These are phyloP conservation scores for Pseudocercospora fuligena DNA, from an alignment of 2,329 filamentous ascomycete species.

Conservation along the genomic window DNA sequence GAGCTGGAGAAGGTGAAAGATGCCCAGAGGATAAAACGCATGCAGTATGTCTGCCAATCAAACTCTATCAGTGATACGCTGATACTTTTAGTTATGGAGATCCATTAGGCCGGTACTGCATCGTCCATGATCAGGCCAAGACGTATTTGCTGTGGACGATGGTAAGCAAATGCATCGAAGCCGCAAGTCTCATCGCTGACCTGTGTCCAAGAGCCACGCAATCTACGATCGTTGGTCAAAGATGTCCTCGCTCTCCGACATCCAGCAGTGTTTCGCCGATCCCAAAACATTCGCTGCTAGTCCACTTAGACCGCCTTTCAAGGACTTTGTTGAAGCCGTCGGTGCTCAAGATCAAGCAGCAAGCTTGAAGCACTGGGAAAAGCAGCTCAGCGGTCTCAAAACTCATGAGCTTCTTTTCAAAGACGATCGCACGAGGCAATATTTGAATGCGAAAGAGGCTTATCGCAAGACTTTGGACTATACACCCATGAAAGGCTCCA, in stretches of 20 bases:
- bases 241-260: background rate
- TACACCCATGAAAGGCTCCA: background rate
- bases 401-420: background rate
- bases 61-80: no score
- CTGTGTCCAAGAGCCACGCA: background rate
- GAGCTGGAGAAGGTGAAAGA: background rate
- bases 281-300: background rate
- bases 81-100: background rate
- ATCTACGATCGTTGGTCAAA: background rate
- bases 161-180: background rate
- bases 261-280: background rate
- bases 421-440: background rate
- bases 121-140: background rate
- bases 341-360: background rate
- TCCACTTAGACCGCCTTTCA: background rate
- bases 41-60: background rate
- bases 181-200: background rate
- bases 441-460: background rate
- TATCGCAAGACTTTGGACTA: background rate
- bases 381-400: background rate
- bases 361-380: background rate
- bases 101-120: background rate
- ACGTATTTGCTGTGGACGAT: background rate
- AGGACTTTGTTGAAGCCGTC: background rate
- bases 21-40: background rate